Base-by-base conservation (phyloP, 83 land plant genomes). In the Thuja plicata region DNA sequence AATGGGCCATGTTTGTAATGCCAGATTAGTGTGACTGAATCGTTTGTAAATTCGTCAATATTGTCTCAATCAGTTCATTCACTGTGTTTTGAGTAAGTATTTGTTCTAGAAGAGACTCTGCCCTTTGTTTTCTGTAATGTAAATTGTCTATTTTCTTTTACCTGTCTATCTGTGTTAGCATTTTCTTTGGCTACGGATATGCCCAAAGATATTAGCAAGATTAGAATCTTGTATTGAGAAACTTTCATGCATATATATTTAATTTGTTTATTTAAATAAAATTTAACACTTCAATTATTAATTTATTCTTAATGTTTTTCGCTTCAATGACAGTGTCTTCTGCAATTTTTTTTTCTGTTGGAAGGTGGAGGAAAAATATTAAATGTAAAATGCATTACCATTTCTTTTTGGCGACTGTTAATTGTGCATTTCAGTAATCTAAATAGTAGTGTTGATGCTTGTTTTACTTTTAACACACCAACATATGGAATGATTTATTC, bases 21-120 rank as follows among this genome's bases (percentile, higher is more conserved):
- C 62, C 86, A 52, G 86, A 85, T 54, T 54, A 81, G 40, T 50
- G 34, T 85, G 62, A 13, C 35, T 55, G 66, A 24, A 85, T 54
- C 86, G 54, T 84, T 85, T 52, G 86, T 85, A 85, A 54, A 85
- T 85, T 85, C 62, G 10, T 35, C 37, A 79, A 15, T 85, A 85
- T 34, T 17, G 24, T 85, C 40, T 85, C 60, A 52, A 85, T 54
- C 19, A 54, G 43, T 43, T 13, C 55, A n/a, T 85, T 85, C 35
- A 52, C 66, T 52, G 32, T 50, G 55, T 54, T 85, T 83, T 50
- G 52, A 82, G 54, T 43, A 30, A 85, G 86, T 54, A 54, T 85
- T 48, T 85, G 62, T 52, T 85, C 62, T 32, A 85, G 40, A 85
- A 43, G 40, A 48, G 57, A 48, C 55, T 83, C 32, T 30, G 1